Conservation (phyloP, 305 asterid genomes). For the Nicotiana rustica region DNA sequence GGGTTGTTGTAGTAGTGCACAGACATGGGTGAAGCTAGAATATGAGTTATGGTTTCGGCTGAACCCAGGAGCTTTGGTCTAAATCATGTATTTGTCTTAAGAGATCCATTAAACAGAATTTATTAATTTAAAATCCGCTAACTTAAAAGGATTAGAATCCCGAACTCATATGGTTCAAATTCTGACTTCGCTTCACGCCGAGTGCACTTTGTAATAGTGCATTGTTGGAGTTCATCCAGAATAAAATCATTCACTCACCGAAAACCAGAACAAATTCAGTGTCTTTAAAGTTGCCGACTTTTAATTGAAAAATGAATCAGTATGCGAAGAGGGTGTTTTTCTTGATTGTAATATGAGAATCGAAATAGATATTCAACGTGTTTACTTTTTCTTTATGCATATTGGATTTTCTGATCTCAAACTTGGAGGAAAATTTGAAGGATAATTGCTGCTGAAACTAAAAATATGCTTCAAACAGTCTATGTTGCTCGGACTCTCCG, state of each 20-base stretch:
- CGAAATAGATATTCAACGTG: neutral
- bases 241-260: neutral
- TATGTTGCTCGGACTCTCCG: too few species aligned
- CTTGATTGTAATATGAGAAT: neutral
- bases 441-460: slow-evolving; percentile 3
- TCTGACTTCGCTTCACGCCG: too few species aligned
- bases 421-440: slow-evolving; percentile 18
- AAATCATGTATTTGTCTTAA: too few species aligned
- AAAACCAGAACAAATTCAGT: slow-evolving; percentile 5
- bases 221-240: neutral
- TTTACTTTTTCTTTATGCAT: neutral
- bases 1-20: too few species aligned
- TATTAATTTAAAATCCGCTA: too few species aligned
- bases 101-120: too few species aligned
- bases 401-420: neutral
- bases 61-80: too few species aligned
- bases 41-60: too few species aligned
- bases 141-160: too few species aligned
- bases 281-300: neutral
- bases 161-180: too few species aligned
- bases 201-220: neutral
- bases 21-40: neutral
- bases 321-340: neutral
- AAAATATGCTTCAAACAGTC: slow-evolving; percentile 11
- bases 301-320: neutral